Evolutionary conservation across 2,329 filamentous ascomycete genomes (phyloP), one percentile per base, ranked within the genome.

Genomic region (Sporothrix mexicana): DNA sequence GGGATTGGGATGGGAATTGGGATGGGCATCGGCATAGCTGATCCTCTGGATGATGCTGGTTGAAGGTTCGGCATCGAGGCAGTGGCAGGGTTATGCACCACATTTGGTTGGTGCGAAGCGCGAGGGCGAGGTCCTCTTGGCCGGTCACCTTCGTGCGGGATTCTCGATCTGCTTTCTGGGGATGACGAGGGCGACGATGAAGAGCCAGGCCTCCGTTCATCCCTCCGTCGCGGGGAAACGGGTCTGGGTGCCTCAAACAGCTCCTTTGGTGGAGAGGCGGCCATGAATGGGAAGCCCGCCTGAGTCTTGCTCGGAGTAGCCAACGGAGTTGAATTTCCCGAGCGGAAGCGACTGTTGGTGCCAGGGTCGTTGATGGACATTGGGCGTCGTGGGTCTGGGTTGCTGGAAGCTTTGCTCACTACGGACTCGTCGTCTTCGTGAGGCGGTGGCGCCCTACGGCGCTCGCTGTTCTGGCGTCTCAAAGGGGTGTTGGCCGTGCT

Each of bases 301-400:
- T 77, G 77, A 1, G 74, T 73, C 3, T 73, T 57, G 41, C 74
- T 78, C 12, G 81, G 78, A 1, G 81, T 77, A 13, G 81, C 79
- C 12, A 82, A 77, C 25, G 81, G 80, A 0, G 81, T 80, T 9
- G 79, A 78, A 13, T 78, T 80, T 72, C 81, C 79, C 2, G 83
- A 80, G 30, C 79, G 81, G n/a, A 80, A 77, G 15, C 57, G 23
- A 9, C n/a, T 49, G 47, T 59, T 45, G 73, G 36, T 36, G 62
- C 69, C n/a, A 73, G 59, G 10, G 78, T 74, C 12, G 61, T 69
- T 43, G 75, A 74, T 36, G 76, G 71, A 12, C 76, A 62, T 41
- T 70, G 73, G 9, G 62, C 73, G 7, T 76, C 78, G 51, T 2
- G 61, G 61, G 5, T 69, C 71, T 1, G 57, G 41, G 43, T 30